Evolutionary conservation across 2,329 filamentous ascomycete genomes (phyloP).

Genomic region (Cladosporium cucumerinum): DNA sequence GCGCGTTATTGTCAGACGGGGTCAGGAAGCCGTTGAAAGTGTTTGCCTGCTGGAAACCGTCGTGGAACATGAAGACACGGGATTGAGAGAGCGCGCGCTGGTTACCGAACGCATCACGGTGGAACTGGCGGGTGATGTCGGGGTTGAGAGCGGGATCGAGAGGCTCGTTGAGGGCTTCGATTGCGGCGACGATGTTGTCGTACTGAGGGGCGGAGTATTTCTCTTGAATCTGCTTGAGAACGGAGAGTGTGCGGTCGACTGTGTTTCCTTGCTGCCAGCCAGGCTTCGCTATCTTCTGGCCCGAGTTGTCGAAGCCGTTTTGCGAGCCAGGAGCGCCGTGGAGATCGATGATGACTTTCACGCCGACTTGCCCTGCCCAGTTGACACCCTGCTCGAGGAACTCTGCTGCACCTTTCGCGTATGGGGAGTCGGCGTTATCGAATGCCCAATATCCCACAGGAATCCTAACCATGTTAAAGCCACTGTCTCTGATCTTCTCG

Average conservation of each 20-base stretch:
- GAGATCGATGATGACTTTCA: conserved; percentile 64
- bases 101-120: conserved; percentile 52
- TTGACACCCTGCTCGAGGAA: conserved; percentile 57
- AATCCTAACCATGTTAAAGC: conserved; percentile 59
- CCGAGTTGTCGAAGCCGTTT: conserved; percentile 67
- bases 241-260: conserved; percentile 50
- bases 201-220: conserved; percentile 38
- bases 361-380: conserved; percentile 51
- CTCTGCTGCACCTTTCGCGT: conserved; percentile 49
- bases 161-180: conserved; percentile 49
- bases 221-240: conserved; percentile 55
- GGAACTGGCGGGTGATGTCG: conserved; percentile 51
- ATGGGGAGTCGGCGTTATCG: conserved; percentile 46
- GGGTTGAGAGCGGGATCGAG: conserved; percentile 45
- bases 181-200: conserved; percentile 46
- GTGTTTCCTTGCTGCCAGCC: conserved; percentile 49
- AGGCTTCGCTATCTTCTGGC: conserved; percentile 40
- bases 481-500: conserved; percentile 53
- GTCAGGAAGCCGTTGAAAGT: conserved; percentile 62
- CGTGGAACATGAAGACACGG: conserved; percentile 54
- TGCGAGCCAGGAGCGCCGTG: conserved; percentile 64
- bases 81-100: conserved; percentile 32
- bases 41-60: conserved; percentile 53
- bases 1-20: conserved; percentile 46
- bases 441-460: conserved; percentile 61